Percentiles rank a stretch among this genome's conserved stretches.
Conservation (phyloP, 768 basidiomycete species). For the Cantharellus cinnabarinus region DNA sequence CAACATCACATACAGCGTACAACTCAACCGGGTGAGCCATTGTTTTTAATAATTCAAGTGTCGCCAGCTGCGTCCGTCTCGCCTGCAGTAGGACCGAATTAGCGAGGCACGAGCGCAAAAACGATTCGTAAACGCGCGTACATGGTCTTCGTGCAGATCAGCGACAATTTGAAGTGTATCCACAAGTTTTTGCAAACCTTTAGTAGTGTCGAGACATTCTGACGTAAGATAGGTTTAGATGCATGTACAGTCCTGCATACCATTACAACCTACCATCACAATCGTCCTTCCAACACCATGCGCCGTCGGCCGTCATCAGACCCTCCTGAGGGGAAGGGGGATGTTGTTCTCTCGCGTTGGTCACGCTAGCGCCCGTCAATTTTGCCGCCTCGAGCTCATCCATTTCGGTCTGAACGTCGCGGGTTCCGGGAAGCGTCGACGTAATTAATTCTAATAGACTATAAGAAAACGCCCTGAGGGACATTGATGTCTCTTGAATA, state of each 20-base stretch:
- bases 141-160: conserved; percentile 63
- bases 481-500: conserved; percentile 52
- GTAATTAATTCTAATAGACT: conserved; percentile 58
- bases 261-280: conserved; percentile 33
- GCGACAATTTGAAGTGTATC: conserved; percentile 57
- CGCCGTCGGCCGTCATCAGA: conserved; percentile 46
- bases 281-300: conserved; percentile 73
- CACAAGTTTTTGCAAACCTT: conserved; percentile 53
- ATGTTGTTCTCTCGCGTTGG: background rate
- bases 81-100: conserved; percentile 27
- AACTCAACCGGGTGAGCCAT: conserved; percentile 55
- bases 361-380: conserved; percentile 18
- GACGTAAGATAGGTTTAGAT: background rate
- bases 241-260: background rate
- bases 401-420: background rate
- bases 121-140: conserved; percentile 17
- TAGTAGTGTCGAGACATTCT: conserved; percentile 65
- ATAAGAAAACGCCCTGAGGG: conserved; percentile 53
- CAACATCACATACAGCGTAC: conserved; percentile 33
- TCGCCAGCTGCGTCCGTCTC: conserved; percentile 44
- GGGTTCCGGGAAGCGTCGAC: conserved; percentile 25
- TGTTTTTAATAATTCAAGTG: conserved; percentile 55
- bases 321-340: conserved; percentile 21
- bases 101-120: background rate
- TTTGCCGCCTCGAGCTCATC: conserved; percentile 30